Evolutionary conservation across 345 rosid species (phyloP).

Genomic region (Melaleuca quinquenervia): DNA sequence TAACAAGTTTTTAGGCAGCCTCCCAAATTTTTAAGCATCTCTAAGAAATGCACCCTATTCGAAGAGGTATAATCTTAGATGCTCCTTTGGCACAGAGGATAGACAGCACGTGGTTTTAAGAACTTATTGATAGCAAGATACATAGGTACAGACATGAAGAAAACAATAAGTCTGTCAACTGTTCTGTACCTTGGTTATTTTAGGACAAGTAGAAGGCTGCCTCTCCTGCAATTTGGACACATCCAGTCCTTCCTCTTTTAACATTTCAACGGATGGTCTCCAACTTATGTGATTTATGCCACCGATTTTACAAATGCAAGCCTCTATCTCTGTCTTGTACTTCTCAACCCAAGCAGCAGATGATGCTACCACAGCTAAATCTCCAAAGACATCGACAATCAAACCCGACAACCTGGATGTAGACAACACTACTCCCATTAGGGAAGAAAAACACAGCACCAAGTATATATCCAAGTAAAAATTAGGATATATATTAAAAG

Average conservation of each 20-base stretch:
- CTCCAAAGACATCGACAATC: constrained; percentile 82
- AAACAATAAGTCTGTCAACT: background rate
- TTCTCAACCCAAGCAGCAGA: constrained; percentile 98
- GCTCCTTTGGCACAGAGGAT: background rate
- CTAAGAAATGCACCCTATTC: background rate
- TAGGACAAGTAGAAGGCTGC: constrained; percentile 32
- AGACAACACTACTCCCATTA: background rate
- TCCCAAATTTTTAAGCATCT: background rate
- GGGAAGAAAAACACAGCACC: background rate
- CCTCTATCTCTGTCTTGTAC: constrained; percentile 50
- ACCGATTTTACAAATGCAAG: constrained; percentile 39
- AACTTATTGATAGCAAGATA: background rate
- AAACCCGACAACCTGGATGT: constrained; percentile 66
- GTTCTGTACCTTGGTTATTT: constrained; percentile 52
- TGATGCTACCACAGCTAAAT: constrained; percentile 84
- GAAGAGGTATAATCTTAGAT: background rate
- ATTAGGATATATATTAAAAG: background rate
- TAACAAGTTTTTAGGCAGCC: background rate
- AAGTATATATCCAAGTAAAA: background rate
- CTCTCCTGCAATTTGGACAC: constrained; percentile 28
- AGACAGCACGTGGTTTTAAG: background rate
- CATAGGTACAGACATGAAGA: background rate
- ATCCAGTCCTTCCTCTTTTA: constrained; percentile 84
- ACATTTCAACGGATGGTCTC: constrained; percentile 82
- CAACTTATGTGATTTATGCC: constrained; percentile 65